phyloP scores from a whole-genome alignment of 495 filamentous ascomycete species.

The Xylaria curta region DNA sequence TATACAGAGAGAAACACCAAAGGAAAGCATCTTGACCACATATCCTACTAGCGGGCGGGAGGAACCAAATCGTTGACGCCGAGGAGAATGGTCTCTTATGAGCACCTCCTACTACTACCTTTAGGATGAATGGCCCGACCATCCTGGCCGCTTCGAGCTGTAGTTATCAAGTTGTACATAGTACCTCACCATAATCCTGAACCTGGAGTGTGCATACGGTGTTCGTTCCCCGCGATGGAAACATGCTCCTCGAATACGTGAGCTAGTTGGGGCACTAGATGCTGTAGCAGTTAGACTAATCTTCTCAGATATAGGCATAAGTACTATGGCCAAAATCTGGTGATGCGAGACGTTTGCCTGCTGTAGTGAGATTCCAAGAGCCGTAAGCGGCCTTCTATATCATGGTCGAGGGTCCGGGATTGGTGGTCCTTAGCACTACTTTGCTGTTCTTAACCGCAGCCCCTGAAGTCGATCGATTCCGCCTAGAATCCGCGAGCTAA shows the following conservation, averaged over 20 bases:
- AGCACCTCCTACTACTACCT: neutral
- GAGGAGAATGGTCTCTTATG: neutral
- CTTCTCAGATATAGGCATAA: neutral
- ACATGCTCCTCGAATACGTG: neutral
- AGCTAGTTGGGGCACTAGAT: neutral
- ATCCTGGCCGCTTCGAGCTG: neutral
- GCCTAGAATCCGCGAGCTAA: neutral
- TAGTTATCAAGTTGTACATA: neutral
- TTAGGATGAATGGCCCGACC: neutral
- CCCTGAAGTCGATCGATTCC: neutral
- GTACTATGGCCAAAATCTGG: neutral
- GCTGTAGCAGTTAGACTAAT: neutral
- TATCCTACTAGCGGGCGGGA: too few species aligned
- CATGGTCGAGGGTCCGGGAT: neutral
- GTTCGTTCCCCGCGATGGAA: neutral
- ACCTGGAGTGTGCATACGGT: neutral
- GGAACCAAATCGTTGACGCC: neutral
- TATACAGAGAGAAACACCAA: too few species aligned
- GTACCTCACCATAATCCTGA: neutral
- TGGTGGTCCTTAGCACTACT: neutral
- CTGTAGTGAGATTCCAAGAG: neutral
- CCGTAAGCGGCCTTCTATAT: neutral
- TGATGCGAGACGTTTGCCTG: neutral
- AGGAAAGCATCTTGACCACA: too few species aligned
- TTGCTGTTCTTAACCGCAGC: neutral